Conservation (phyloP, 2,329 filamentous ascomycete genomes). For the Colletotrichum karsti region DNA sequence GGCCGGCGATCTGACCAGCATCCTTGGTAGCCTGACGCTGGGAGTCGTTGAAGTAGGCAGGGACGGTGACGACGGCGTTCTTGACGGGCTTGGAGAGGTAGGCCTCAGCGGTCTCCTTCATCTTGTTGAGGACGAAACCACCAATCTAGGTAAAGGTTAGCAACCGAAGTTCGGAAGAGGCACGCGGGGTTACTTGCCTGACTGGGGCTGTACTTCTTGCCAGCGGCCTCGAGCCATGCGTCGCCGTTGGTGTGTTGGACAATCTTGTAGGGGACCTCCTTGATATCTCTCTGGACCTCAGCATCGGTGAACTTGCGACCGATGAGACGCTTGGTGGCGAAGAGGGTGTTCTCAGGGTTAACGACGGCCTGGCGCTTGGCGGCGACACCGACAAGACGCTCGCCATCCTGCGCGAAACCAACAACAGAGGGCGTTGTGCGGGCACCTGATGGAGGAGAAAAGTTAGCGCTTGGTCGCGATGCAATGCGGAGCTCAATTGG, state of each 20-base stretch:
- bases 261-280: slow-evolving; percentile 99
- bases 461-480: neutral
- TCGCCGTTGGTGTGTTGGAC: slow-evolving; percentile 96
- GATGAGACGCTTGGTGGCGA: slow-evolving; percentile 98
- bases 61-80: slow-evolving; percentile 97
- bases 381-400: slow-evolving; percentile 95
- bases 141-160: slow-evolving; percentile 99
- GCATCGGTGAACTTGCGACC: slow-evolving; percentile 94
- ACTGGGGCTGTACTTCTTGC: slow-evolving; percentile 95
- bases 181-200: too few species aligned
- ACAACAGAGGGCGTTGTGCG: slow-evolving; percentile 94
- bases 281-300: slow-evolving; percentile 96
- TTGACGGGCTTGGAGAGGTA: slow-evolving; percentile 91
- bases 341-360: slow-evolving; percentile 98
- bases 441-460: slow-evolving; percentile 70
- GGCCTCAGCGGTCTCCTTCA: slow-evolving; percentile 98
- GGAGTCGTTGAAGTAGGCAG: slow-evolving; percentile 98
- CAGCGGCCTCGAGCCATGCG: slow-evolving; percentile 93
- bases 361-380: slow-evolving; percentile 98
- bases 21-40: slow-evolving; percentile 99
- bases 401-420: slow-evolving; percentile 93
- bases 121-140: slow-evolving; percentile 96
- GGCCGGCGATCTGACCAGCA: slow-evolving; percentile 92
- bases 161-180: too few species aligned
- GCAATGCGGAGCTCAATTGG: neutral